Evolutionary conservation across 257 asterid species (phyloP).

Genomic region (Penstemon newberryi): DNA sequence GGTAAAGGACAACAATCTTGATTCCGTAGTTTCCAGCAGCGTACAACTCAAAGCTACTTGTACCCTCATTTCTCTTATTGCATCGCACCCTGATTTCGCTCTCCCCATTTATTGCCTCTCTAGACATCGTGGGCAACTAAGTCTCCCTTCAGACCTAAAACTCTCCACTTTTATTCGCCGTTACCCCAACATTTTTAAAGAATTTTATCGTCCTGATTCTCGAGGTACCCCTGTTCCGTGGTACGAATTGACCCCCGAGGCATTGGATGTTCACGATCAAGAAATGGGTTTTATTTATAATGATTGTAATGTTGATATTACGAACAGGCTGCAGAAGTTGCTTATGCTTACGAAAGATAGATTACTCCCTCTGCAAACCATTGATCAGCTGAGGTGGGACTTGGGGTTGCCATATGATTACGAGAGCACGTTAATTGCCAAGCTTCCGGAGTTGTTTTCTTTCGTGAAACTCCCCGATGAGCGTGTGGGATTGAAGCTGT

Average conservation of each 20-base stretch:
- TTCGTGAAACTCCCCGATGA: slow-evolving; percentile 60
- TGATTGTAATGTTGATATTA: slow-evolving; percentile 50
- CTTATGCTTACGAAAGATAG: slow-evolving; percentile 73
- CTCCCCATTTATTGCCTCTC: slow-evolving; percentile 66
- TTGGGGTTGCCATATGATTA: slow-evolving; percentile 75
- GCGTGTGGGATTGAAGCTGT: slow-evolving; percentile 64
- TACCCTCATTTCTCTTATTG: slow-evolving; percentile 57
- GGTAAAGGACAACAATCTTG: slow-evolving; percentile 72
- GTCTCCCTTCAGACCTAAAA: slow-evolving; percentile 63
- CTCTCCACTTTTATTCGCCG: slow-evolving; percentile 71
- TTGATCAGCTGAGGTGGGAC: slow-evolving; percentile 90
- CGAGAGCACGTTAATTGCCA: slow-evolving; percentile 34
- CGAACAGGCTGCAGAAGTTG: slow-evolving; percentile 66
- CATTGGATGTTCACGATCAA: slow-evolving; percentile 43
- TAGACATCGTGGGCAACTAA: slow-evolving; percentile 56
- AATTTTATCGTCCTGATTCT: slow-evolving; percentile 58
- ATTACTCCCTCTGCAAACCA: slow-evolving; percentile 71
- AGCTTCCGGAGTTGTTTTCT: slow-evolving; percentile 55
- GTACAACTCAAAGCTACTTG: slow-evolving; percentile 70
- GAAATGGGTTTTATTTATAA: slow-evolving; percentile 39
- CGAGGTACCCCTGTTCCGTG: slow-evolving; percentile 83
- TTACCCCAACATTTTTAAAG: slow-evolving; percentile 75
- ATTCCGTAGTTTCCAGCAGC: slow-evolving; percentile 52
- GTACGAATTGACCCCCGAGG: slow-evolving; percentile 56
- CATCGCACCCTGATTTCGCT: slow-evolving; percentile 45